Base-by-base conservation (phyloP, 257 asterid species). In the Jasminum sambac region DNA sequence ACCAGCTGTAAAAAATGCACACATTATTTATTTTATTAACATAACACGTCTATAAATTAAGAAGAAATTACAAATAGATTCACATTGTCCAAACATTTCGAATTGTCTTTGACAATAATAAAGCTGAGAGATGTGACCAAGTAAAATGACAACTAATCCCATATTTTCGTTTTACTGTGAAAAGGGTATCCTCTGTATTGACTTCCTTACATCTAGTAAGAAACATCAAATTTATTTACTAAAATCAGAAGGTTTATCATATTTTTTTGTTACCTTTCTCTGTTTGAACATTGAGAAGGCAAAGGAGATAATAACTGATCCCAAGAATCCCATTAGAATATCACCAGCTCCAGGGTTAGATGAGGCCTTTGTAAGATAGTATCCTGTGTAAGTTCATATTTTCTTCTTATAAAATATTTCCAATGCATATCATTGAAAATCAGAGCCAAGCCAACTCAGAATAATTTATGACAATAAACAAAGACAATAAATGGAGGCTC, bases 261-360 rank as follows among this genome's bases (percentile, higher is more conserved):
- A 17, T n/a, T 50, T 7, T 48, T 50, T 17, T 50, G 4, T 30
- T 86, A 89, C 98, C 96, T 91, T 94, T 78, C 97, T 88, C 82
- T 94, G 99, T 77, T 89, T 96, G 87, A 94, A 94, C 96, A 94
- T 91, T 43, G 99, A 94, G 85, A 94, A 91, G 81, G 99, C 96
- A 73, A 94, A 94, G 57, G 99, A 91, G 61, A 94, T 89, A 72
- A 89, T 91, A 63, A 94, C 99, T 0, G 99, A 91, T 83, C 99
- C 99, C 55, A 94, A 83, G 75, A 94, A 94, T 43, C 96, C 97
- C 97, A 94, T 91, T 40, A 94, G 83, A 75, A 91, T 79, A 74
- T 94, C 99, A 4, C 97, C 99, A 23, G 97, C 99, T 72, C 99
- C 99, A 69, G 99, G 99, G 79, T 91, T 84, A 40, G 97, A 91